These are phyloP conservation scores for Beverwykella pulmonaria DNA, from an alignment of 495 filamentous ascomycete species.

Conservation along the genomic window DNA sequence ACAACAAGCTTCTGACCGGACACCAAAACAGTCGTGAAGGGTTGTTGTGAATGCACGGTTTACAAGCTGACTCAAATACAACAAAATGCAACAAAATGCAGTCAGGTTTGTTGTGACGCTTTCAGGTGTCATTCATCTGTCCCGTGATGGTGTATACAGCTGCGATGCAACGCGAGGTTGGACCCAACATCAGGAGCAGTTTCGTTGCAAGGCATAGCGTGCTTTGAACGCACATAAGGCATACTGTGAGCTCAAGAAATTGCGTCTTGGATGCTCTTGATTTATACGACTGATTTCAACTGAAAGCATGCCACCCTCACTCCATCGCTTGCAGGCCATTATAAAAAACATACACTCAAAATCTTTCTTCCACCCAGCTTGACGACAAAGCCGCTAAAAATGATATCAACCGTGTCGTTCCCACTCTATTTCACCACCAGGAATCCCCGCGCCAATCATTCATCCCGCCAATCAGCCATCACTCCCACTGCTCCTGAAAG, in stretches of 20 bases:
- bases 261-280: background rate
- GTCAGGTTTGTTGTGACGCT: no score
- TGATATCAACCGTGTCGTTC: constrained; percentile 2
- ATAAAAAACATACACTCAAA: constrained; percentile 3
- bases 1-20: background rate
- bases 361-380: background rate
- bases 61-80: background rate
- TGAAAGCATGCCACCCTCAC: background rate
- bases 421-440: background rate
- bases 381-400: background rate
- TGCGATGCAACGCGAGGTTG: no score
- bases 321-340: constrained; percentile 9
- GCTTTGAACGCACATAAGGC: no score
- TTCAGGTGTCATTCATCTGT: no score
- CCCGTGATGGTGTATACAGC: no score
- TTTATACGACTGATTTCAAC: background rate
- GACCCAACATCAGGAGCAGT: no score
- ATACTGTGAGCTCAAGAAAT: no score
- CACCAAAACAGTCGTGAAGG: background rate
- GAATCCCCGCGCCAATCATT: background rate
- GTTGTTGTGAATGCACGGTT: background rate
- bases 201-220: background rate
- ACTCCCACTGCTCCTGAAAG: constrained; percentile 91
- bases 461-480: constrained; percentile 61
- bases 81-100: no score